phyloP scores from a whole-genome alignment of 495 filamentous ascomycete genomes.

The Cetradonia linearis region DNA sequence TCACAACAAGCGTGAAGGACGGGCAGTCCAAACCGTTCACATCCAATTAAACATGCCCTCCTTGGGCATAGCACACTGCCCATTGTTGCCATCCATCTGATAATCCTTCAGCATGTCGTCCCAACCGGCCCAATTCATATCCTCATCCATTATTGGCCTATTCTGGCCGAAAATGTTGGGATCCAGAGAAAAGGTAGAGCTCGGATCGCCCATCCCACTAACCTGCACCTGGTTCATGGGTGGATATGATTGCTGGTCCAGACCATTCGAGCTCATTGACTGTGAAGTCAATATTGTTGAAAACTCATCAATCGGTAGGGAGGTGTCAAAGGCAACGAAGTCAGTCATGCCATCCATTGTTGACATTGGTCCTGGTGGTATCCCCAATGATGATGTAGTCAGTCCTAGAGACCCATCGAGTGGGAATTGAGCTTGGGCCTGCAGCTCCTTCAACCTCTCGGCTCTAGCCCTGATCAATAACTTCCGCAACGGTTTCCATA shows the following conservation, averaged over 20 bases:
- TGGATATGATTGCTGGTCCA: slow-evolving; percentile 5
- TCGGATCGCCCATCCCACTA: slow-evolving; percentile 2
- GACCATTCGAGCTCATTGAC: background rate
- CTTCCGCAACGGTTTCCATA: slow-evolving; percentile 46
- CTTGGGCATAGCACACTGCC: slow-evolving; percentile 5
- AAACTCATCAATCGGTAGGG: slow-evolving; percentile 6
- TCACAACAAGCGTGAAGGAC: background rate
- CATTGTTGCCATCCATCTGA: slow-evolving; percentile 15
- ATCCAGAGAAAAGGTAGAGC: slow-evolving; percentile 12
- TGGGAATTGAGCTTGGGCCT: slow-evolving; percentile 21
- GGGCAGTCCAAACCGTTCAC: background rate
- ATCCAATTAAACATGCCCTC: slow-evolving; percentile 22
- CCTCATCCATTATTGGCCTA: slow-evolving; percentile 14
- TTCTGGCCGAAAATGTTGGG: slow-evolving; percentile 11
- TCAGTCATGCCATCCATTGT: slow-evolving; percentile 12
- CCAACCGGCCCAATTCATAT: slow-evolving; percentile 26
- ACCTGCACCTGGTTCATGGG: background rate
- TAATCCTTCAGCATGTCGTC: slow-evolving; percentile 28
- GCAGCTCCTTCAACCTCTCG: slow-evolving; percentile 36
- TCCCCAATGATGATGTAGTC: slow-evolving; percentile 5
- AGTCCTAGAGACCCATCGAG: slow-evolving; percentile 25
- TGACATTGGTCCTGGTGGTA: slow-evolving; percentile 16
- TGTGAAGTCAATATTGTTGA: background rate
- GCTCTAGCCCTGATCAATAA: slow-evolving; percentile 40
- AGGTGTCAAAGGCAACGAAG: slow-evolving; percentile 10